Base-by-base conservation (phyloP, 768 basidiomycete genomes). In the Collybia sordida region DNA sequence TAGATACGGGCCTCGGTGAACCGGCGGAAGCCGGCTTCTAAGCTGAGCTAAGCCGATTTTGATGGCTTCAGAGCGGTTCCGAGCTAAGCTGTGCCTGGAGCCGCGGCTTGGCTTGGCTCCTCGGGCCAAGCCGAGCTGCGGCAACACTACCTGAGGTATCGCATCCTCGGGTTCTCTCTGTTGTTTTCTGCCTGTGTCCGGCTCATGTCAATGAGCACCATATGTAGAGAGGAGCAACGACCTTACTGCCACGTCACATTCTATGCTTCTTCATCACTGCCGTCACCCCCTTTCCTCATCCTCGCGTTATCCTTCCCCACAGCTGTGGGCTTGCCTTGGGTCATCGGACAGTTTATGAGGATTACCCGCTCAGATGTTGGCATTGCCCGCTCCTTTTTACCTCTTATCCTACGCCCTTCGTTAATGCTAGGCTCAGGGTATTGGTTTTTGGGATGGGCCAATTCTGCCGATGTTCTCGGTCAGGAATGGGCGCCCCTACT, bases 161-260 rank as follows among this genome's bases (percentile, higher is more conserved):
- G 90, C 44, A 89, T 97, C 45, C 67, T 94, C 17, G 81, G 79
- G 0, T 91, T 91, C 61, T 81, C 85, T 8, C 57, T 77, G 4
- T 65, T 90, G 12, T 86, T 86, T 52, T 81, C 85, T 0, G 62
- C 78, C 18, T 84, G 85, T 55, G 78, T 88, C 6, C 81, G 96
- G 6, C 61, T 90, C n/a, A 87, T 93, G 68, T 79, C 86, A 0
- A 69, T 81, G 41, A 91, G 89, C 63, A 96, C 94, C 0, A 82
- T 93, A 7, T 98, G 96, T 62, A 76, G 97, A 54, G 96, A 99
- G 65, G 96, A 98, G 62, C 96, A 98, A 66, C 85, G 90, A 35
- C 86, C 92, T 0, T 88, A 82, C 64, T 99, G 97, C 62, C 74
- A 80, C 53, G 87, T 94, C 47, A 95, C 96, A 0, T 98, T 95